A percentile compares a stretch with the other conserved stretches of the same genome.
phyloP scores from a whole-genome alignment of 352 stramenopile species.

The Peronosclerospora sorghi region DNA sequence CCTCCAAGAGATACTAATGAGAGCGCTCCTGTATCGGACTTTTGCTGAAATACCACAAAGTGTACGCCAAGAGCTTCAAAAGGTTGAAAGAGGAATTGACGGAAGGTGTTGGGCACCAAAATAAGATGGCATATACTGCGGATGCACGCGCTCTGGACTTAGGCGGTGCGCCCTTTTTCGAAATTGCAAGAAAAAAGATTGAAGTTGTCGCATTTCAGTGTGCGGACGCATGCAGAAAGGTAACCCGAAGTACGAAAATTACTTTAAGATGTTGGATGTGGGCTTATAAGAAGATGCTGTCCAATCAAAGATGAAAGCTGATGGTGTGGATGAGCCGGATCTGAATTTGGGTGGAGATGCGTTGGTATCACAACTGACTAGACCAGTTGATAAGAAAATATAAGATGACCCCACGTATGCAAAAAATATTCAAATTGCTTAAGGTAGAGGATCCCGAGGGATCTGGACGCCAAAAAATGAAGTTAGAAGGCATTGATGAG shows the following conservation, averaged over 20 bases:
- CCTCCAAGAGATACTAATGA: conserved; percentile 4
- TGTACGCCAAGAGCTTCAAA: conserved; percentile 78
- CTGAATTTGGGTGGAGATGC: conserved; percentile 31
- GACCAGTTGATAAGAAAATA: conserved; percentile 4
- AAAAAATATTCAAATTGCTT: conserved; percentile 92
- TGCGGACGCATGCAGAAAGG: conserved; percentile 37
- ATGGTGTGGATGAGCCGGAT: conserved; percentile 25
- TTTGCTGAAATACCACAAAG: conserved; percentile 43
- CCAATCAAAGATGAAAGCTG: conserved; percentile 76
- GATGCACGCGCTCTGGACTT: conserved; percentile 49
- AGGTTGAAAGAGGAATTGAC: conserved; percentile 88
- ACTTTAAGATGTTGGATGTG: conserved; percentile 92
- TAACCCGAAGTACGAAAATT: conserved; percentile 73
- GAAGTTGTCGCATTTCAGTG: neutral
- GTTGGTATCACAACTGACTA: conserved; percentile 17
- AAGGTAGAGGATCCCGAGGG: conserved; percentile 80
- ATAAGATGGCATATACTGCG: conserved; percentile 51
- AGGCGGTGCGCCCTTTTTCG: conserved; percentile 33
- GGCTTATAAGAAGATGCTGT: conserved; percentile 77
- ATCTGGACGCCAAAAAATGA: conserved; percentile 82
- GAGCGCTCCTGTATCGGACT: conserved; percentile 1
- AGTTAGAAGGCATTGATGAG: conserved; percentile 35
- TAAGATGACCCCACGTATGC: conserved; percentile 35
- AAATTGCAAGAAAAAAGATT: conserved; percentile 10
- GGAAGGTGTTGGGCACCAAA: conserved; percentile 72